Conservation (phyloP, 768 basidiomycete species). For the Naganishia randhawae region DNA sequence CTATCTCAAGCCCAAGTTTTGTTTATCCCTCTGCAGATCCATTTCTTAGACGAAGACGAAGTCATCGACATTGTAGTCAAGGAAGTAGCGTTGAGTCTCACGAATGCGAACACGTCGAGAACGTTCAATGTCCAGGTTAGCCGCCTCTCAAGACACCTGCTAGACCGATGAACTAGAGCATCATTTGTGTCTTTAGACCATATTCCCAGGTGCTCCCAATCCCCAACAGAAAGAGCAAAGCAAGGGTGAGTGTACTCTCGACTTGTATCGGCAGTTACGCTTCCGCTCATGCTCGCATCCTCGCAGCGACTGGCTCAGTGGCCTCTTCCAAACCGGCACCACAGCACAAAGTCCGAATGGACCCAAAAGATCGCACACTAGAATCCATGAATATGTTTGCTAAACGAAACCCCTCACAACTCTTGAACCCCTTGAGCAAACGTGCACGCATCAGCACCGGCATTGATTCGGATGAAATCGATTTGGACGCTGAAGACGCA, state of each 20-base stretch:
- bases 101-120: constrained; percentile 53
- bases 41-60: constrained; percentile 84
- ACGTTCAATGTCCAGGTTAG: constrained; percentile 54
- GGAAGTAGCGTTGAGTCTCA: constrained; percentile 63
- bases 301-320: neutral
- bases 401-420: constrained; percentile 58
- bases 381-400: constrained; percentile 81
- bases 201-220: constrained; percentile 42
- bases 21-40: constrained; percentile 52
- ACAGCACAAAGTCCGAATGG: constrained; percentile 89
- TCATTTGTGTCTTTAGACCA: constrained; percentile 35
- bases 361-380: constrained; percentile 77
- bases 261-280: constrained; percentile 9
- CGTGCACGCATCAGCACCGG: constrained; percentile 22
- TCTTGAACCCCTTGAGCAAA: constrained; percentile 29
- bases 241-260: neutral
- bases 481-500: constrained; percentile 58
- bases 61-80: constrained; percentile 75
- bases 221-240: constrained; percentile 27
- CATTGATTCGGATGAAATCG: constrained; percentile 44
- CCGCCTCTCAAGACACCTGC: neutral
- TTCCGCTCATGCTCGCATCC: neutral
- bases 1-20: neutral
- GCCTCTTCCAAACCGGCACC: constrained; percentile 52
- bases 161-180: neutral